phyloP scores from a whole-genome alignment of 768 basidiomycete genomes.

The Lactarius sanguifluus region DNA sequence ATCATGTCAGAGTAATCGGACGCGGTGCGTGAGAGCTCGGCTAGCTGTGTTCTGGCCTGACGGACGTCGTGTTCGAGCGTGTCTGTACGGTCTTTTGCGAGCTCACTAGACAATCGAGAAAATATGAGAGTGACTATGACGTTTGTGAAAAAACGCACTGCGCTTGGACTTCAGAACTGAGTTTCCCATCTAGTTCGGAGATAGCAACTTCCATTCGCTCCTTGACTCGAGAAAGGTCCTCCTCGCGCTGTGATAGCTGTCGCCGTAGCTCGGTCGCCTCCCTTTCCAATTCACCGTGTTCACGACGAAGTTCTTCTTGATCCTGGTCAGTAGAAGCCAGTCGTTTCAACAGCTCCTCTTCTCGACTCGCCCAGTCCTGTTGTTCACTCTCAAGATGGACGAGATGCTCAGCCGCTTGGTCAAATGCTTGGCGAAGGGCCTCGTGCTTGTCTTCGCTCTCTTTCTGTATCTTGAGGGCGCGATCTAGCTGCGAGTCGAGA shows the following conservation, averaged over 20 bases:
- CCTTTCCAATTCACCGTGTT: conserved; percentile 62
- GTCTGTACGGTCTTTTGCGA: conserved; percentile 57
- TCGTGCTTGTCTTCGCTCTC: conserved; percentile 79
- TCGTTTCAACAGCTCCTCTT: conserved; percentile 60
- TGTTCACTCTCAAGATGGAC: conserved; percentile 78
- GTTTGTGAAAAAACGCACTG: conserved; percentile 46
- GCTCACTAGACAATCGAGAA: conserved; percentile 50
- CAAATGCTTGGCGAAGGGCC: conserved; percentile 67
- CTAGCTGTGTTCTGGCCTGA: conserved; percentile 71
- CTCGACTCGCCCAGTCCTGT: conserved; percentile 61
- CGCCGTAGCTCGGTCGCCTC: conserved; percentile 68
- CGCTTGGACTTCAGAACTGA: conserved; percentile 61
- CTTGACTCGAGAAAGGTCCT: conserved; percentile 70
- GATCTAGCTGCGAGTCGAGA: conserved; percentile 82
- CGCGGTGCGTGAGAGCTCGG: conserved; percentile 73
- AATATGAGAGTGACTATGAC: background rate
- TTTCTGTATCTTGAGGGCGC: conserved; percentile 73
- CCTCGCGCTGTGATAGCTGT: conserved; percentile 70
- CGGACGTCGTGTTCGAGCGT: conserved; percentile 66
- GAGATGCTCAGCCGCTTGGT: conserved; percentile 83
- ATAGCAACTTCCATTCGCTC: conserved; percentile 67
- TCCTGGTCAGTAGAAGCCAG: conserved; percentile 38
- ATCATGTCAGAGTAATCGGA: conserved; percentile 75
- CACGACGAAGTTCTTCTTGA: conserved; percentile 46
- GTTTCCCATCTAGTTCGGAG: conserved; percentile 69